Percentiles rank a stretch among this genome's conserved stretches.
These are phyloP conservation scores for Claviceps paspali DNA, from an alignment of 2,329 filamentous ascomycete genomes.

Conservation along the genomic window DNA sequence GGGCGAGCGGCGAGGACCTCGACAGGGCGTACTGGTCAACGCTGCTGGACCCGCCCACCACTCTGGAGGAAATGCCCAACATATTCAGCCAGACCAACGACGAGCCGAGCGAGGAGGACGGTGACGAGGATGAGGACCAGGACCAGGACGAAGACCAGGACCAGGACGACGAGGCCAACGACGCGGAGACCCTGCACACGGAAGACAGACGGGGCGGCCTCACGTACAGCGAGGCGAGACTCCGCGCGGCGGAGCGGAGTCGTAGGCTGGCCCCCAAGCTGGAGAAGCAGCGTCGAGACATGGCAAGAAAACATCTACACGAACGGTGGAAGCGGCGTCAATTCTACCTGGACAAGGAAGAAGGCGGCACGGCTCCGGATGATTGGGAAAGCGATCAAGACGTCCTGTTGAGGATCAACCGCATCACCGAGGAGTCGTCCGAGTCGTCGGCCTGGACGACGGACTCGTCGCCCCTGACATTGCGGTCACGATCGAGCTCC, in stretches of 20 bases:
- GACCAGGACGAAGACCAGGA: slow-evolving; percentile 9
- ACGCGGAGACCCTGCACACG: slow-evolving; percentile 8
- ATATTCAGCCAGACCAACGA: slow-evolving; percentile 20
- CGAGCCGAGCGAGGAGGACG: slow-evolving; percentile 12
- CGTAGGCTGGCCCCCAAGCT: slow-evolving; percentile 22
- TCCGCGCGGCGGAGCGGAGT: slow-evolving; percentile 20
- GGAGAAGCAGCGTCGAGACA: slow-evolving; percentile 24
- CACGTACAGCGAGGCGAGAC: slow-evolving; percentile 26
- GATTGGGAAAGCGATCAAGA: slow-evolving; percentile 50
- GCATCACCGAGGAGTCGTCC: slow-evolving; percentile 25
- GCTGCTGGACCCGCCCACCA: slow-evolving; percentile 29
- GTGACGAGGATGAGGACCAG: slow-evolving; percentile 13
- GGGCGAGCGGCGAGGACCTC: slow-evolving; percentile 15
- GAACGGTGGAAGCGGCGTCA: slow-evolving; percentile 63
- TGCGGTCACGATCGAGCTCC: slow-evolving; percentile 52
- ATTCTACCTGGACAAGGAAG: slow-evolving; percentile 77
- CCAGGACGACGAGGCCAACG: slow-evolving; percentile 12
- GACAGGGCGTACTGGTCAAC: slow-evolving; percentile 27
- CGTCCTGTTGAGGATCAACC: slow-evolving; percentile 24
- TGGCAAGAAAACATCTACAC: slow-evolving; percentile 40
- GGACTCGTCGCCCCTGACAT: slow-evolving; percentile 14
- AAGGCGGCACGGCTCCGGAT: slow-evolving; percentile 50
- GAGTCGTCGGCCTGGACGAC: slow-evolving; percentile 26
- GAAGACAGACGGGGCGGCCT: not conserved
- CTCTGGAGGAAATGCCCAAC: slow-evolving; percentile 26